Conservation (phyloP, 805 yeast genomes). For the Cyberlindnera petersonii region DNA sequence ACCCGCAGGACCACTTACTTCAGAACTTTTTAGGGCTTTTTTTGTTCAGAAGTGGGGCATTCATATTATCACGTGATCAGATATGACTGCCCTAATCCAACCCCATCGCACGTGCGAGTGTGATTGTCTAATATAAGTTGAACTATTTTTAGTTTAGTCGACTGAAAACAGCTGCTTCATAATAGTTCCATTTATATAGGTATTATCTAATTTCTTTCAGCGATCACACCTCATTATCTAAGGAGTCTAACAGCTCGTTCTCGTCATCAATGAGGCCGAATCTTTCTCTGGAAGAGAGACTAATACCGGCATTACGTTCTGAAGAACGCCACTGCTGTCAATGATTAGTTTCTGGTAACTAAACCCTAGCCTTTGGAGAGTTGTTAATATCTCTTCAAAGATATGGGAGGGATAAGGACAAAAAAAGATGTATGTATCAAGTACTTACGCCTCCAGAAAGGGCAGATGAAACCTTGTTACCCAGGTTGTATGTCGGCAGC, state of each 20-base stretch:
- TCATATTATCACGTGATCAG: too few species aligned
- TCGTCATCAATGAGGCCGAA: constrained; percentile 38
- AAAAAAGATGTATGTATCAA: constrained; percentile 2
- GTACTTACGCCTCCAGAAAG: constrained; percentile 27
- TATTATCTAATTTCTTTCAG: not conserved
- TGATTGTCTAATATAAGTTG: too few species aligned
- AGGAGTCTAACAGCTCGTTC: constrained; percentile 36
- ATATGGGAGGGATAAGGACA: not conserved
- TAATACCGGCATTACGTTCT: constrained; percentile 14
- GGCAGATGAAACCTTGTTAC: constrained; percentile 25
- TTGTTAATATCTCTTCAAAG: constrained; percentile 12
- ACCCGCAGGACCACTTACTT: too few species aligned
- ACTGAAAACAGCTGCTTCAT: not conserved
- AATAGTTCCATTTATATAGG: not conserved
- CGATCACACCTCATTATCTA: constrained; percentile 29
- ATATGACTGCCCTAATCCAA: too few species aligned
- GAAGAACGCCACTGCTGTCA: constrained; percentile 13
- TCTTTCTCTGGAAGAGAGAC: constrained; percentile 28
- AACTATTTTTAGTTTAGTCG: not conserved
- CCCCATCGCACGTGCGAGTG: too few species aligned
- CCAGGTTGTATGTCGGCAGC: constrained; percentile 28
- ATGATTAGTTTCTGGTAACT: constrained; percentile 4
- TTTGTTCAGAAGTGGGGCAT: too few species aligned
- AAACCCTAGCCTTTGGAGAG: constrained; percentile 13
- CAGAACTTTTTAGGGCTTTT: too few species aligned